These are phyloP conservation scores for Pythium plurisporium DNA, from an alignment of 352 stramenopile species.

Conservation along the genomic window DNA sequence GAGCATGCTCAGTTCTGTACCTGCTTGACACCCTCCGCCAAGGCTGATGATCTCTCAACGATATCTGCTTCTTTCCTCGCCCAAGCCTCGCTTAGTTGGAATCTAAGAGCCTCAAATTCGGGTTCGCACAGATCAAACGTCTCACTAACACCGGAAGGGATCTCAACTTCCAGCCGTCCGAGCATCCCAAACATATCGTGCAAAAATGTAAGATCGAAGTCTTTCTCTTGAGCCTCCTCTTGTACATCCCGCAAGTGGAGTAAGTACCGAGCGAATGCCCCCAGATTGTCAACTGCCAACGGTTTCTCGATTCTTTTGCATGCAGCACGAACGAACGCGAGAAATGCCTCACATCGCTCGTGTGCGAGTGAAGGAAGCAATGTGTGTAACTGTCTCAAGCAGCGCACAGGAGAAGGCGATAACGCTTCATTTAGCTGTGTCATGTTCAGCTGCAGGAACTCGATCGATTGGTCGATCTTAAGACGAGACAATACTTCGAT, in stretches of 20 bases:
- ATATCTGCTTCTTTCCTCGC: conserved; percentile 25
- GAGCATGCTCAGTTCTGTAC: background rate
- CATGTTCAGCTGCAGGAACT: conserved; percentile 49
- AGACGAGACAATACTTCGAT: conserved; percentile 22
- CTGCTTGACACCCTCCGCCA: conserved; percentile 20
- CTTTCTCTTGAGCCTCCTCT: conserved; percentile 39
- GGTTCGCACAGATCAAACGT: conserved; percentile 28
- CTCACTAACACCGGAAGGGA: conserved; percentile 26
- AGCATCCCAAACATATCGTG: conserved; percentile 37
- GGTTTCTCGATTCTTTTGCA: conserved; percentile 51
- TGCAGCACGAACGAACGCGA: conserved; percentile 32
- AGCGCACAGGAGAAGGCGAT: conserved; percentile 36
- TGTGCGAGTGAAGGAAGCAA: conserved; percentile 37
- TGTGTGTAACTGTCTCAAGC: conserved; percentile 31
- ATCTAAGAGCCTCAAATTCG: conserved; percentile 26
- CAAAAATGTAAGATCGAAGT: conserved; percentile 45
- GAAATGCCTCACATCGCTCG: conserved; percentile 46
- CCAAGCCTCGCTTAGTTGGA: conserved; percentile 17
- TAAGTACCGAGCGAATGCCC: conserved; percentile 48
- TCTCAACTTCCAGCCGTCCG: conserved; percentile 27
- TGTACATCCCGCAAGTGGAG: conserved; percentile 46
- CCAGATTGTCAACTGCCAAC: conserved; percentile 19
- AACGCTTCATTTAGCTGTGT: conserved; percentile 32
- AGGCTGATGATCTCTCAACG: conserved; percentile 18
- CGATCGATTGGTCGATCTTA: conserved; percentile 17